Base-by-base conservation (phyloP, 805 yeast genomes). In the Nakazawaea molendinolei region DNA sequence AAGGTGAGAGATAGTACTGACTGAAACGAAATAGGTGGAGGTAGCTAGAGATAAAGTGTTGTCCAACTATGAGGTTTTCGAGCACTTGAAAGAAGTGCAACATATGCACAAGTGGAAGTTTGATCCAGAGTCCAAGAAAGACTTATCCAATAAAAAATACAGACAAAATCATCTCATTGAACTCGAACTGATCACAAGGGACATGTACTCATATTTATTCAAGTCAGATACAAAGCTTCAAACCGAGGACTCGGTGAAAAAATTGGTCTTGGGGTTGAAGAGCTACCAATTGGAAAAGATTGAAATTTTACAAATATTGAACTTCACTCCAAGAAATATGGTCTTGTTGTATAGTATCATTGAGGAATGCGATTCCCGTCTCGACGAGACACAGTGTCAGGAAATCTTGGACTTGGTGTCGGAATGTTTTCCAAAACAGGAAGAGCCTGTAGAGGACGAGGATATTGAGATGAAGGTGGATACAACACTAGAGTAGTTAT, bases 311-410 rank as follows among this genome's bases (percentile, higher is more conserved):
- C 96, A 90, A 58, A 74, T 90, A 26, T 70, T 89, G 38, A 89
- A 90, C 54, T 65, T 78, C 6, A 67, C 86, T 20, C 98, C 98
- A 1, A 65, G 79, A 31, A 74, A 86, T 5, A 61, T 86, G 66
- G 96, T 89, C 9, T 79, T 75, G 24, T 64, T 90, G 34, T 86
- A 77, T 53, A 69, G 92, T 0, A 61, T 90, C 20, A 76, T 90
- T 1, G 98, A 90, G 52, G 97, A 92, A 52, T 90, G 95, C 56
- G 98, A 90, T 47, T 77, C 75, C 43, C 67, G 98, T 47, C 81
- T 87, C 48, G 60, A 63, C n/a, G 85, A 83, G 41, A 81, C 74
- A 1, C 69, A 78, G 41, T 67, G 84, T 33, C 71, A 76, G 31
- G 61, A 63, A 3, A 70, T 90, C 2, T 44, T 90, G 21, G 71